Evolutionary conservation across 768 basidiomycete genomes (phyloP), one percentile per base, ranked within the genome.

Genomic region (Rhodosporidiobolus sp.): DNA sequence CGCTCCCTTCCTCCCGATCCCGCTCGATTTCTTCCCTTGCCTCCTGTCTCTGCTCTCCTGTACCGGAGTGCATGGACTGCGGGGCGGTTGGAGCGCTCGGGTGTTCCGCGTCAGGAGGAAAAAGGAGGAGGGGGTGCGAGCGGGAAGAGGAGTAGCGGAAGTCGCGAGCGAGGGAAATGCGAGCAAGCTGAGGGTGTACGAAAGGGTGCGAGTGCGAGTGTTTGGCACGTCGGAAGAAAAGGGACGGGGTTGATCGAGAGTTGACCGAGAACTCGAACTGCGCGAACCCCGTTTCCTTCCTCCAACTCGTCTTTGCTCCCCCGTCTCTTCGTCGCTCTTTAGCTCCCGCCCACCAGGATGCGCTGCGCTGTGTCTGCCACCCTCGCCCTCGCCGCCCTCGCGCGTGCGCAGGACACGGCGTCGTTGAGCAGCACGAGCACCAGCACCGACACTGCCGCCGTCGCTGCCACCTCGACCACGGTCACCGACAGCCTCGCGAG

Each of bases 51-150:
- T n/a, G n/a, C n/a, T n/a, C n/a, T n/a, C n/a, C n/a, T n/a, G n/a
- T n/a, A n/a, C n/a, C 38, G 38, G 14, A 43, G 38, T 43, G 38
- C n/a, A n/a, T n/a, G n/a, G n/a, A n/a, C 38, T 61, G 59, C 26
- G 65, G n/a, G 57, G 4, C 65, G 69, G 16, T 43, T 43, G 38
- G 14, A 34, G 26, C 52, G 59, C 17, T 67, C 45, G n/a, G n/a
- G n/a, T n/a, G n/a, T 16, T 59, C 26, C 3, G 62, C 38, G 38
- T 43, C 38, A 43, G n/a, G 28, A 24, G 28, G 19, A 43, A 16
- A 24, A 55, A 43, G 26, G 46, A 4, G 14, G 48, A 26, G n/a
- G n/a, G n/a, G 54, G n/a, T 5, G 30, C 10, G 59, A 48, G 30
- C 3, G 34, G 2, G 35, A 30, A 46, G 50, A 7, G 45, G 46